phyloP scores from a whole-genome alignment of 148 eudicot genomes.

The Rhododendron molle region DNA sequence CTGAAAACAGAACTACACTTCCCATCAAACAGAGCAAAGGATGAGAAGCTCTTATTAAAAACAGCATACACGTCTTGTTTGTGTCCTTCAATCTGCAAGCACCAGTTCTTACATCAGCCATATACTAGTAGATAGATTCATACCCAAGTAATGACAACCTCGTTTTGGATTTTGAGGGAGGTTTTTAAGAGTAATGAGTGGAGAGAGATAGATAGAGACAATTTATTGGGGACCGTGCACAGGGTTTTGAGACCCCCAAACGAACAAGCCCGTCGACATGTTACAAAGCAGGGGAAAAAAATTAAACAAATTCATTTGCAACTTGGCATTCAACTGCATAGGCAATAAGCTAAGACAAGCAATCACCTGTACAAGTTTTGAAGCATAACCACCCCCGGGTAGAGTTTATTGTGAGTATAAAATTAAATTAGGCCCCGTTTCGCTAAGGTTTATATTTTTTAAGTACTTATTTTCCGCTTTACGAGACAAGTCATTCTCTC shows the following conservation, averaged over 20 bases:
- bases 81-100: slow-evolving; percentile 1
- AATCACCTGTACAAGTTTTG: not conserved
- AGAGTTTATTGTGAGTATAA: not conserved
- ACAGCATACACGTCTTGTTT: slow-evolving; percentile 6
- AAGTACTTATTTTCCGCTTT: no score
- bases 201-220: no score
- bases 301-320: not conserved
- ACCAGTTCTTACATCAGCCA: not conserved
- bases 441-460: no score
- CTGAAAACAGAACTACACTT: not conserved
- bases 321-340: not conserved
- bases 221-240: no score
- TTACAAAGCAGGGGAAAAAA: not conserved
- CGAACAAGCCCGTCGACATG: no score
- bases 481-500: not conserved
- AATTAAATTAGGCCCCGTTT: not conserved
- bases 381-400: not conserved
- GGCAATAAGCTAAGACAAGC: not conserved
- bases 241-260: no score
- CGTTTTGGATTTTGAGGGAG: no score
- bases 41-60: slow-evolving; percentile 6
- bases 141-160: not conserved
- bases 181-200: not conserved
- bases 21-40: slow-evolving; percentile 21
- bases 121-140: not conserved